Evolutionary conservation across 208 protist genomes (phyloP).

Genomic region (Leishmania tropica): DNA sequence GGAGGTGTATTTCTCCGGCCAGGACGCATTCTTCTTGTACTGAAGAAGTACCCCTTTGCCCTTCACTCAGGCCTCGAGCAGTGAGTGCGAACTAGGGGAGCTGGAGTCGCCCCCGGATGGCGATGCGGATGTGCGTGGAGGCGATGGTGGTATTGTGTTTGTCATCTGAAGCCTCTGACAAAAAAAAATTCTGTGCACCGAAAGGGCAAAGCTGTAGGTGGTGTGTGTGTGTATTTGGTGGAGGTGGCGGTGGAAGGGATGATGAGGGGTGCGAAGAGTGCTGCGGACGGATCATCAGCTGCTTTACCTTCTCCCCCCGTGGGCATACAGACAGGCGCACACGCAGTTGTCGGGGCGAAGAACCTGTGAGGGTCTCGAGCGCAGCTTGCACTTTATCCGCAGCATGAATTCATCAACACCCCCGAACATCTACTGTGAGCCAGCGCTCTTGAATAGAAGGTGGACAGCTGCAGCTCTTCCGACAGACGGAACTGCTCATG

Average conservation of each 20-base stretch:
- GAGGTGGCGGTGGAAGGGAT: not conserved
- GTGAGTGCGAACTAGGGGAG: slow-evolving; percentile 6
- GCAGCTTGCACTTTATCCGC: not conserved
- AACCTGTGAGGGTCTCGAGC: not conserved
- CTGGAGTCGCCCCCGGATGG: not conserved
- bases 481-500: not conserved
- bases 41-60: slow-evolving; percentile 77
- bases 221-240: no score
- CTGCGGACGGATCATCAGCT: not conserved
- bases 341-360: not conserved
- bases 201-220: not conserved
- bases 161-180: not conserved
- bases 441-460: not conserved
- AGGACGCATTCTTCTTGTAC: slow-evolving; percentile 44
- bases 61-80: slow-evolving; percentile 57
- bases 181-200: not conserved
- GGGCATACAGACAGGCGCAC: not conserved
- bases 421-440: not conserved
- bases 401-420: not conserved
- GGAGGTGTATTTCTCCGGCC: slow-evolving; percentile 11
- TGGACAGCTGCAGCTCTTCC: not conserved
- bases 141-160: not conserved
- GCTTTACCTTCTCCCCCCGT: not conserved
- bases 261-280: not conserved
- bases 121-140: not conserved